phyloP scores from a whole-genome alignment of 495 filamentous ascomycete genomes.

The Hypoxylon fuscum region DNA sequence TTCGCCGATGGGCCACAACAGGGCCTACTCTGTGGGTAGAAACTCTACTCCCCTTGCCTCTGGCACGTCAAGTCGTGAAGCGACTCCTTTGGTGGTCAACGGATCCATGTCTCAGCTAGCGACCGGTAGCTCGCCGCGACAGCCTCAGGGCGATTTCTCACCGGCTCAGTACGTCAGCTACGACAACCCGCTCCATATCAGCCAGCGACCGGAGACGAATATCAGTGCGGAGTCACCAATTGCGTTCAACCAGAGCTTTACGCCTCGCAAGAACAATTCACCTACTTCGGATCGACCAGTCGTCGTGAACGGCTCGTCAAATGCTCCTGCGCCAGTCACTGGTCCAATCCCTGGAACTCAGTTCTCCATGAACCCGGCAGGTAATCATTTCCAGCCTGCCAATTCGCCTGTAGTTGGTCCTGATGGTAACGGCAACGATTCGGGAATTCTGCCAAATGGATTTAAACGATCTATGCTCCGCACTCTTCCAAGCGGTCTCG shows the following conservation, averaged over 20 bases:
- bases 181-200: slow-evolving; percentile 55
- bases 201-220: slow-evolving; percentile 41
- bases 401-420: slow-evolving; percentile 22
- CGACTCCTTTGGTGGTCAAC: slow-evolving; percentile 56
- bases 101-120: slow-evolving; percentile 49
- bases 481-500: slow-evolving; percentile 47
- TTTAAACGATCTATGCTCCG: slow-evolving; percentile 47
- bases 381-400: slow-evolving; percentile 19
- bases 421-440: slow-evolving; percentile 1
- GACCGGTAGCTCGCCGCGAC: slow-evolving; percentile 34
- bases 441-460: slow-evolving; percentile 18
- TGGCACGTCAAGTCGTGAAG: slow-evolving; percentile 44
- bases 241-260: slow-evolving; percentile 23
- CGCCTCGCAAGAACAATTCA: slow-evolving; percentile 36
- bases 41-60: slow-evolving; percentile 48
- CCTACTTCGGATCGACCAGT: slow-evolving; percentile 52
- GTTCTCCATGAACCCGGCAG: slow-evolving; percentile 20
- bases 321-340: slow-evolving; percentile 3
- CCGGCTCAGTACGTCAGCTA: slow-evolving; percentile 40
- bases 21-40: slow-evolving; percentile 54
- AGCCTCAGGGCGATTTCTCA: slow-evolving; percentile 39
- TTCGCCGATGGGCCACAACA: slow-evolving; percentile 59
- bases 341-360: slow-evolving; percentile 21
- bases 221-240: slow-evolving; percentile 36
- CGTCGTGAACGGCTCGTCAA: slow-evolving; percentile 60